Evolutionary conservation across 805 yeast species (phyloP).

Genomic region (Ogataea pini): DNA sequence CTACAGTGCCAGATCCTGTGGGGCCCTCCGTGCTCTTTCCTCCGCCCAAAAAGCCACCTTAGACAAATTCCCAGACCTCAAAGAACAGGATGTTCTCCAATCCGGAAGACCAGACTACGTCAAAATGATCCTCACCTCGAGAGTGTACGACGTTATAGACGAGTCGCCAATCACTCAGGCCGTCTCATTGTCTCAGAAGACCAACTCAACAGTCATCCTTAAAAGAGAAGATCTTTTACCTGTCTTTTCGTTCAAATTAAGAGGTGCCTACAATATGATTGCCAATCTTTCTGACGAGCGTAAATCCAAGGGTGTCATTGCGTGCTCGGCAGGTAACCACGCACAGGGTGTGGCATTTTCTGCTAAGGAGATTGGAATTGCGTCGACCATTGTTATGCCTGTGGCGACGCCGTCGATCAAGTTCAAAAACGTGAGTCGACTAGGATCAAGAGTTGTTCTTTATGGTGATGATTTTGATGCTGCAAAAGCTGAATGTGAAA

Average conservation of each 20-base stretch:
- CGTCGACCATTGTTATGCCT: conserved; percentile 98
- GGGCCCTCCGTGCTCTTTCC: background rate
- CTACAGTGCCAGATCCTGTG: background rate
- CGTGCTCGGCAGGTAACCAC: conserved; percentile 98
- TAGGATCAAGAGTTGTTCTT: conserved; percentile 92
- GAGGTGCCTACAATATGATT: conserved; percentile 98
- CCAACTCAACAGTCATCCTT: conserved; percentile 73
- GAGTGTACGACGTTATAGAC: conserved; percentile 92
- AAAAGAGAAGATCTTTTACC: conserved; percentile 94
- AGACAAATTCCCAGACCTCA: conserved; percentile 47
- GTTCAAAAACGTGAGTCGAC: conserved; percentile 83
- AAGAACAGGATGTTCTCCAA: conserved; percentile 50
- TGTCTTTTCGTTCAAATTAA: conserved; percentile 90
- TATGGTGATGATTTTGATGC: conserved; percentile 93
- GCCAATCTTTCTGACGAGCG: conserved; percentile 75
- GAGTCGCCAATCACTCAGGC: conserved; percentile 87
- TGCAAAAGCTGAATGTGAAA: conserved; percentile 87
- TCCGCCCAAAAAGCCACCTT: conserved; percentile 11
- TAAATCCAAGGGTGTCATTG: conserved; percentile 84
- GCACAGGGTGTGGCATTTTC: conserved; percentile 98
- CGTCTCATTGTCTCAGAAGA: conserved; percentile 66
- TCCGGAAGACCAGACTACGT: conserved; percentile 89
- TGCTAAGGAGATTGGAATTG: conserved; percentile 79
- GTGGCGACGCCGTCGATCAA: conserved; percentile 95
- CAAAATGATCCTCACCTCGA: conserved; percentile 82